These are phyloP conservation scores for Fraxinus velutina DNA, from an alignment of 305 asterid genomes.

Conservation along the genomic window DNA sequence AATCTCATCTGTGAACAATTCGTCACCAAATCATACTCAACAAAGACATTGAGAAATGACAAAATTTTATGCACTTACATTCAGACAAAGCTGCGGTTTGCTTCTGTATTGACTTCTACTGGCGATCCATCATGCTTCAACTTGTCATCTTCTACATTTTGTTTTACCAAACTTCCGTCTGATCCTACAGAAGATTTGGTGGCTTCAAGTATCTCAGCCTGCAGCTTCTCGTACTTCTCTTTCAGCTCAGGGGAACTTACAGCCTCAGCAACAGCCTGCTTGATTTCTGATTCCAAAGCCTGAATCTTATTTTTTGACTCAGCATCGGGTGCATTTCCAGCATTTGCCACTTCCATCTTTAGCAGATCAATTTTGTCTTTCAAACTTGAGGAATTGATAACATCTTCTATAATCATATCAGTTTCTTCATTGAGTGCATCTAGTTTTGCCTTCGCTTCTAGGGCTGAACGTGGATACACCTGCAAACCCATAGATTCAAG, in stretches of 20 bases:
- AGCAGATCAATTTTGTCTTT: conserved; percentile 62
- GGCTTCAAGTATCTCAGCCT: conserved; percentile 43
- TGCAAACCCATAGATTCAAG: conserved; percentile 55
- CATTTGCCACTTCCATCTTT: conserved; percentile 50
- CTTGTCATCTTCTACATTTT: conserved; percentile 12
- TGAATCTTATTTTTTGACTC: conserved; percentile 50
- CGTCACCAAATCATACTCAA: background rate
- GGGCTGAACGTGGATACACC: conserved; percentile 31
- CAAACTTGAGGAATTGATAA: conserved; percentile 50
- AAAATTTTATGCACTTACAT: conserved; percentile 27
- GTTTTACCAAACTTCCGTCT: conserved; percentile 41
- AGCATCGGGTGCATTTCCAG: conserved; percentile 43
- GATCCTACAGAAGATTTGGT: conserved; percentile 41
- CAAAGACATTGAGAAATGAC: background rate
- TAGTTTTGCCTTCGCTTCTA: conserved; percentile 36
- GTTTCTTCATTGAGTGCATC: conserved; percentile 47
- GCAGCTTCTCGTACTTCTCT: conserved; percentile 50
- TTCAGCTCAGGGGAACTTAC: conserved; percentile 39
- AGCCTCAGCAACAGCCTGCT: conserved; percentile 48
- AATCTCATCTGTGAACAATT: conserved; percentile 13
- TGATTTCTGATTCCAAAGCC: conserved; percentile 52
- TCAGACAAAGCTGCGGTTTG: conserved; percentile 33
- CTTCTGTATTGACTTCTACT: conserved; percentile 34
- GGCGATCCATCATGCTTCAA: conserved; percentile 22
- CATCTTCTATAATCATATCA: conserved; percentile 43